Conservation (phyloP, 108 stramenopile genomes). For the Bacterosira constricta region DNA sequence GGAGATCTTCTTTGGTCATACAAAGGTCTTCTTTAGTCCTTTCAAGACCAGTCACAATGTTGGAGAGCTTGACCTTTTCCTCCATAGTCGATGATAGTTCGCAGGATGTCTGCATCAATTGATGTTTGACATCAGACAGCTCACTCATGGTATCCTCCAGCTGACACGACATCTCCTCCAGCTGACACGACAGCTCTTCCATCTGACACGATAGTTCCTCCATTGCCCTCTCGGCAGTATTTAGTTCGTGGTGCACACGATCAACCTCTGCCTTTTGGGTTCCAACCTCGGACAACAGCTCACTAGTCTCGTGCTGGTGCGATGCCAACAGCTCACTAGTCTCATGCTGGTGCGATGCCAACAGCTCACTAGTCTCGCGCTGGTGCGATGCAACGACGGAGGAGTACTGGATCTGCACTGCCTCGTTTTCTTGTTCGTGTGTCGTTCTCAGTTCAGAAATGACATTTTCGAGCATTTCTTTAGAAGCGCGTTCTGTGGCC, state of each 20-base stretch:
- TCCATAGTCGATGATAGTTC: constrained; percentile 26
- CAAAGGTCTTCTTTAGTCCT: constrained; percentile 5
- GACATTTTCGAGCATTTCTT: constrained; percentile 33
- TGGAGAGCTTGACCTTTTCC: constrained; percentile 8
- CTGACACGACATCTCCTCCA: not conserved
- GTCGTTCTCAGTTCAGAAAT: constrained; percentile 23
- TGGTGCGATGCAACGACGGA: constrained; percentile 9
- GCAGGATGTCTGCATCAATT: not conserved
- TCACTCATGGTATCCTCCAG: constrained; percentile 4
- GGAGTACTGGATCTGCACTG: not conserved
- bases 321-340: constrained; percentile 1
- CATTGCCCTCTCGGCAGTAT: not conserved
- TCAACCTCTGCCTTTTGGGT: constrained; percentile 19
- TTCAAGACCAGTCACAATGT: not conserved
- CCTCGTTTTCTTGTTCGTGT: constrained; percentile 22
- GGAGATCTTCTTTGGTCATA: constrained; percentile 10
- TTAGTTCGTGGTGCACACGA: constrained; percentile 5
- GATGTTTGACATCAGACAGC: constrained; percentile 15
- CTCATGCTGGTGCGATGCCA: constrained; percentile 12
- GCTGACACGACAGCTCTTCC: constrained; percentile 27
- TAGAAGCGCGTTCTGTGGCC: constrained; percentile 38
- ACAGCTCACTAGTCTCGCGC: too few relatives aligned
- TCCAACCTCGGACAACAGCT: constrained; percentile 6
- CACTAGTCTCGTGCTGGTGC: constrained; percentile 11
- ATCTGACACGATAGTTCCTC: constrained; percentile 1